Evolutionary conservation across 352 stramenopile genomes (phyloP).

Genomic region (Aphanomyces cochlioides): DNA sequence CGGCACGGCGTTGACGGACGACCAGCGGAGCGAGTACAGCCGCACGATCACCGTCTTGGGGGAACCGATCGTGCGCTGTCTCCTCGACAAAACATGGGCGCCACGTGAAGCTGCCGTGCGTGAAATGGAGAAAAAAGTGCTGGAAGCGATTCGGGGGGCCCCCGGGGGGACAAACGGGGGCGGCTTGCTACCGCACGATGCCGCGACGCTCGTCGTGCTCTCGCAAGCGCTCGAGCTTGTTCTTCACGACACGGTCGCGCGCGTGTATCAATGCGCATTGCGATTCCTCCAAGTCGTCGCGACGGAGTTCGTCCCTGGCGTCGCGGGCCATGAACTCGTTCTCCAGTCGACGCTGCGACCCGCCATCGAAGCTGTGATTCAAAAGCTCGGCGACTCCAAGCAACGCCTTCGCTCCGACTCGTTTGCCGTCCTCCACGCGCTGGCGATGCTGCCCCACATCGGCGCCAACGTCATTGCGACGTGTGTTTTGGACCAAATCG

Average conservation of each 20-base stretch:
- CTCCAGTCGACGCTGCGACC: conserved; percentile 59
- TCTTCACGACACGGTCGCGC: conserved; percentile 68
- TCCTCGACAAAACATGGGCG: conserved; percentile 77
- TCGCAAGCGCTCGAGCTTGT: conserved; percentile 58
- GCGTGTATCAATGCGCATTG: conserved; percentile 76
- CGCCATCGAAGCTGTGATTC: conserved; percentile 56
- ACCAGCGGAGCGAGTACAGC: conserved; percentile 52
- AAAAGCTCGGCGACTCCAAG: conserved; percentile 76
- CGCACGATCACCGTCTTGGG: conserved; percentile 57
- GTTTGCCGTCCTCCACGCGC: conserved; percentile 61
- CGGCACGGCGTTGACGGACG: conserved; percentile 55
- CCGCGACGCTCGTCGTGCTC: conserved; percentile 57
- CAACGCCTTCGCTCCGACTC: conserved; percentile 66
- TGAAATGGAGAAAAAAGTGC: conserved; percentile 64
- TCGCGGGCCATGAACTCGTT: conserved; percentile 35
- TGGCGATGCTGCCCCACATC: conserved; percentile 54
- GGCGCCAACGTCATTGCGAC: conserved; percentile 57
- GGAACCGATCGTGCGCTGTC: conserved; percentile 66
- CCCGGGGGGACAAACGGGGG: conserved; percentile 30
- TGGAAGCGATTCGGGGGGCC: conserved; percentile 36
- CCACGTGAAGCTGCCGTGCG: conserved; percentile 68
- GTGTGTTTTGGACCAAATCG: conserved; percentile 60
- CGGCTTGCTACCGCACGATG: conserved; percentile 36
- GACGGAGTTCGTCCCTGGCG: conserved; percentile 63
- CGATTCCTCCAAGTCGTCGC: conserved; percentile 63